Base-by-base conservation (phyloP, 164 flowering plant genomes). In the Litsea cubeba region DNA sequence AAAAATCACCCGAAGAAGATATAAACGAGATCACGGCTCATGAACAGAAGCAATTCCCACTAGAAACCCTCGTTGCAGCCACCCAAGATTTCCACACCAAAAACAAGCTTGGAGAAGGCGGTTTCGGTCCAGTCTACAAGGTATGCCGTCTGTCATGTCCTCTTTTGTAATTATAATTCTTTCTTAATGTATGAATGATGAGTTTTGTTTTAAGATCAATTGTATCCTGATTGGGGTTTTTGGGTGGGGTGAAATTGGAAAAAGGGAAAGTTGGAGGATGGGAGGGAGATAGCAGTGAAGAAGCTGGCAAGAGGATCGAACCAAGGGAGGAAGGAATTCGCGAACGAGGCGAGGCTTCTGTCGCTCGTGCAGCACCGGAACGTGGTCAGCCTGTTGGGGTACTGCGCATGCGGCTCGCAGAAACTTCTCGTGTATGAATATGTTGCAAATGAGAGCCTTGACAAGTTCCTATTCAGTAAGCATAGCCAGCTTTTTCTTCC, bases 231-330 rank as follows among this genome's bases (percentile, higher is more conserved):
- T 22, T 35, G 20, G 46, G 10, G n/a, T 40, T 3, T 18, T 74
- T 51, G 8, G 32, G 25, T 25, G 25, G 2, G 10, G 3, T 70
- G 10, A 25, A 24, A 25, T 49, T 2, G 62, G 23, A 14, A 0
- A 17, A 24, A 40, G 99, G 99, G 99, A 57, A 90, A 69, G 75
- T 81, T 95, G 82, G 77, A 62, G 22, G 98, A 93, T 83, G 98
- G 98, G 58, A 91, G 92, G 71, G 96, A 83, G 76, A 86, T 95
- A 71, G 99, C 99, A 14, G 98, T 95, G 79, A 95, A 95, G 88
- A 91, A 84, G 84, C 80, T 95, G 15, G 86, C 96, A 3, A 89
- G 79, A 1, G 75, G 70, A 46, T 93, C 98, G 30, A 81, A 75
- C 15, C 99, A 95, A 77, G 99, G 99, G 81, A 86, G 83, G 78